Evolutionary conservation across 176 grass and related monocot species (phyloP).

Genomic region (bread wheat (Triticum aestivum)): IWGSC_CS_RefSeq_v2.1 NC_057802.1:303128038-303128537

Average conservation of each 20-base stretch:
- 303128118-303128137: constrained; percentile 39
- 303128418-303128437: neutral
- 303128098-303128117: constrained; percentile 78
- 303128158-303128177: constrained; percentile 36
- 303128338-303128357: neutral
- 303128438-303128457: neutral
- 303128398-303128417: neutral
- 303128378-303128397: neutral
- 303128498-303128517: neutral
- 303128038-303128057: constrained; percentile 34
- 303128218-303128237: constrained; percentile 48
- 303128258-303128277: constrained; percentile 25
- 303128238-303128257: constrained; percentile 47
- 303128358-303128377: neutral
- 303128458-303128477: neutral
- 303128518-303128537: neutral
- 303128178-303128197: constrained; percentile 33
- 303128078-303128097: constrained; percentile 43
- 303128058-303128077: constrained; percentile 26
- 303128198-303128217: constrained; percentile 45
- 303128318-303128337: neutral
- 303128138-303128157: neutral
- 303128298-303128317: neutral
- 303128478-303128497: neutral
- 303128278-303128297: neutral